A percentile compares a stretch with the other conserved stretches of the same genome.
phyloP scores from a whole-genome alignment of 2,329 filamentous ascomycete species.

The Hypomyces perniciosus region DNA sequence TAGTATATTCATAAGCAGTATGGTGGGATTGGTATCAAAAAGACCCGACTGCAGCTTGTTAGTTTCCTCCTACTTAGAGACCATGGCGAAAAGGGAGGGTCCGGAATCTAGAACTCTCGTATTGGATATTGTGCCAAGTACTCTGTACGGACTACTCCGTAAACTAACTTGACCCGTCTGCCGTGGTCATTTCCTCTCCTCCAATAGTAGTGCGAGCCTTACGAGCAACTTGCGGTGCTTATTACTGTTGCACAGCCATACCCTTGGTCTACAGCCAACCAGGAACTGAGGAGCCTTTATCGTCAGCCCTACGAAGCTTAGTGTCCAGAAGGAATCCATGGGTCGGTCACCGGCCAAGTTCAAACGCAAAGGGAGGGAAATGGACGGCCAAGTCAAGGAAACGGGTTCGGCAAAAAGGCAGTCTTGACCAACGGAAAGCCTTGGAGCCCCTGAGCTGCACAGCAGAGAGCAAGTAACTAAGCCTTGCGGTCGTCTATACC shows the following conservation, averaged over 20 bases:
- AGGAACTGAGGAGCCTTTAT: slow-evolving; percentile 12
- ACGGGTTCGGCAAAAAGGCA: too few species aligned
- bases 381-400: neutral
- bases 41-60: too few species aligned
- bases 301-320: slow-evolving; percentile 21
- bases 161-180: slow-evolving; percentile 1
- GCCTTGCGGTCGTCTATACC: slow-evolving; percentile 11
- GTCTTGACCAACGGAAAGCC: slow-evolving; percentile 2
- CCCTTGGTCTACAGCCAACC: slow-evolving; percentile 13
- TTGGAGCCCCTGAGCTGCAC: slow-evolving; percentile 12
- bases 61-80: too few species aligned
- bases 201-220: slow-evolving; percentile 11
- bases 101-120: too few species aligned
- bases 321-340: slow-evolving; percentile 10
- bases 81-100: too few species aligned
- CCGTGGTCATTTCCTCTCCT: slow-evolving; percentile 6
- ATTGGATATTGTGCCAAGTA: too few species aligned
- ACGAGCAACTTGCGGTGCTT: too few species aligned
- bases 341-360: neutral
- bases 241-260: slow-evolving; percentile 10
- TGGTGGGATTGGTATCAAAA: too few species aligned
- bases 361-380: neutral
- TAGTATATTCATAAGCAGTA: too few species aligned
- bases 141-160: too few species aligned
- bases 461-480: slow-evolving; percentile 1